Percentiles rank a stretch among this genome's conserved stretches.
Conservation (phyloP, 129 eudicot species). For the Centella asiatica region DNA sequence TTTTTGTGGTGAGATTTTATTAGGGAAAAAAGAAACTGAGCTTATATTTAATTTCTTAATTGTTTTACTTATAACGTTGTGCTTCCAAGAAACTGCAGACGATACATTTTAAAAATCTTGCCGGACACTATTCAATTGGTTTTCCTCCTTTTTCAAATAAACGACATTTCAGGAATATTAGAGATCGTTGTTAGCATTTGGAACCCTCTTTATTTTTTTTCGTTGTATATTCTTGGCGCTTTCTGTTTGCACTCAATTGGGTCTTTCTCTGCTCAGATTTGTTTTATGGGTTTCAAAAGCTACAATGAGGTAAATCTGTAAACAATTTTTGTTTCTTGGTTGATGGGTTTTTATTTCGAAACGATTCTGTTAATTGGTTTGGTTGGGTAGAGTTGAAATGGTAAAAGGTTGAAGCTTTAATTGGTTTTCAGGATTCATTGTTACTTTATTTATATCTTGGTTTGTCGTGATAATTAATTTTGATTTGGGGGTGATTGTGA, state of each 20-base stretch:
- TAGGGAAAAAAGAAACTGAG: too few relatives aligned
- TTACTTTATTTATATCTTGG: conserved; percentile 1
- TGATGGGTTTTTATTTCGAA: not conserved
- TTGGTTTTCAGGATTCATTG: conserved; percentile 2
- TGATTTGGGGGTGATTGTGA: not conserved
- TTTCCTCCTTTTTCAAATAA: too few relatives aligned
- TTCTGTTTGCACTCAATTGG: conserved; percentile 2
- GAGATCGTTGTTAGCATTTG: too few relatives aligned
- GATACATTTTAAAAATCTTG: too few relatives aligned
- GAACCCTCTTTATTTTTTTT: too few relatives aligned
- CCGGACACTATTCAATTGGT: too few relatives aligned
- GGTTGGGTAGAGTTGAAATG: not conserved
- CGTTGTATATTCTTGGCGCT: too few relatives aligned
- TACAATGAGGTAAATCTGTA: not conserved
- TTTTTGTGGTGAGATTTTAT: too few relatives aligned
- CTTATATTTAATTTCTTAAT: too few relatives aligned
- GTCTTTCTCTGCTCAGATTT: not conserved
- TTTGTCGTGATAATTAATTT: not conserved
- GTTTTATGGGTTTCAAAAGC: not conserved
- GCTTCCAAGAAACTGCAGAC: too few relatives aligned
- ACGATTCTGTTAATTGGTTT: not conserved
- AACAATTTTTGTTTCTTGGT: not conserved
- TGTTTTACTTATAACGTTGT: too few relatives aligned
- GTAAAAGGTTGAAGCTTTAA: not conserved
- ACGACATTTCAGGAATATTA: too few relatives aligned